Evolutionary conservation across 148 eudicot genomes (phyloP).

Genomic region (Vaccinium darrowii): DNA sequence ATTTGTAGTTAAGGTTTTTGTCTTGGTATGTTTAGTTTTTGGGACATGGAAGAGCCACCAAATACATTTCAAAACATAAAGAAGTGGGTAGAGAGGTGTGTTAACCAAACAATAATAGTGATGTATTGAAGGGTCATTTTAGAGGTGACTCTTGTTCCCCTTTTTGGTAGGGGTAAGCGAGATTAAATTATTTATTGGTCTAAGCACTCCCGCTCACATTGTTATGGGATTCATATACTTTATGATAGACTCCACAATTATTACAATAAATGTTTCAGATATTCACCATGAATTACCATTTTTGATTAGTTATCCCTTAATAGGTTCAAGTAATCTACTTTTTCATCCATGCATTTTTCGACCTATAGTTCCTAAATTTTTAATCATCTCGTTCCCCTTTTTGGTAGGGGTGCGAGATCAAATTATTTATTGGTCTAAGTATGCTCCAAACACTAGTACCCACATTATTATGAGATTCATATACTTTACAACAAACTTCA

Average conservation of each 20-base stretch:
- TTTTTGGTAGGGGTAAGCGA: neutral
- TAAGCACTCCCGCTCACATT: neutral
- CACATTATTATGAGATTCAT: no score
- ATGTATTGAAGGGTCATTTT: neutral
- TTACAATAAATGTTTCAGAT: neutral
- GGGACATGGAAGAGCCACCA: conserved; percentile 5
- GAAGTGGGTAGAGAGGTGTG: neutral
- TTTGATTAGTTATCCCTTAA: neutral
- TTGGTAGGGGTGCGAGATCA: no score
- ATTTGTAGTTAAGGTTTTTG: neutral
- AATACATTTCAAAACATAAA: conserved; percentile 7
- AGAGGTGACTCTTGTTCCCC: neutral
- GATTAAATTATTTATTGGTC: neutral
- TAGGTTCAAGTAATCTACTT: neutral
- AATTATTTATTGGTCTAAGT: no score
- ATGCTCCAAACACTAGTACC: no score
- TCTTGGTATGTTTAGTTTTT: conserved; percentile 8
- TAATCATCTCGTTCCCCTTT: no score
- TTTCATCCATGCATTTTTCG: neutral
- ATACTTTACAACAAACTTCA: no score
- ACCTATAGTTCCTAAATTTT: no score
- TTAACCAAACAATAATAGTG: neutral
- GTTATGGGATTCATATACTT: neutral
- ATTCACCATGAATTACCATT: neutral
- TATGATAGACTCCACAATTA: neutral